Evolutionary conservation across 2,329 filamentous ascomycete genomes (phyloP), one percentile per base, ranked within the genome.

Genomic region (Arthroderma uncinatum): DNA sequence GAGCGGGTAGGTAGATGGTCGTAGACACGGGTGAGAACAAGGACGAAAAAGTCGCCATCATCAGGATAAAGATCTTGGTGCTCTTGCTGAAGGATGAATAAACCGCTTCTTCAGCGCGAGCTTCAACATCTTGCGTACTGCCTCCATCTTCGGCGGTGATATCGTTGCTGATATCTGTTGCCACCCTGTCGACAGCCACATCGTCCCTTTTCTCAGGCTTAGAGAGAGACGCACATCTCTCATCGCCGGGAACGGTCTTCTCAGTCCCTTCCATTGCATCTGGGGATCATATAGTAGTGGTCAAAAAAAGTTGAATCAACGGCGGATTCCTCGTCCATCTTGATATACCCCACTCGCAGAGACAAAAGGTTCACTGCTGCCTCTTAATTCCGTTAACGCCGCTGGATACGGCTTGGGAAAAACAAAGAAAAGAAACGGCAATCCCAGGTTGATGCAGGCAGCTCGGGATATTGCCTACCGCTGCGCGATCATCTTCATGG

Each of bases 1-100:
- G 34, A 1, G 48, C 44, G 68, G 76, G 75, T 54, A 76, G 75
- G 60, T 78, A 78, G 57, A 77, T 76, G 56, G 72, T 73, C 3
- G 72, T 74, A 21, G 74, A 53, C 40, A 58, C 8, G 1, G 57
- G 33, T 4, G 57, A 58, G 52, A 58, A 59, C 25, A 59, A 19
- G 10, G 57, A 55, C 12, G 57, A 48, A 21, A 54, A 59, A 5
- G 57, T 57, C 9, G 57, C 54, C n/a, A 55, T 55, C 42, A 42
- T 47, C 10, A 55, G 44, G 48, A 59, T 59, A 16, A 19, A 54
- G 9, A 28, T 33, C 25, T 57, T 56, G 36, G 47, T 39, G 5
- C 36, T n/a, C 7, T 16, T 23, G 14, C 36, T 47, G 42, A 54
- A 59, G 28, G 33, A 23, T 14, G 57, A 58, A 14, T 39, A 54